Percentiles rank a stretch among this genome's conserved stretches.
phyloP scores from a whole-genome alignment of 495 filamentous ascomycete genomes.

The Aspergillus sclerotioniger region DNA sequence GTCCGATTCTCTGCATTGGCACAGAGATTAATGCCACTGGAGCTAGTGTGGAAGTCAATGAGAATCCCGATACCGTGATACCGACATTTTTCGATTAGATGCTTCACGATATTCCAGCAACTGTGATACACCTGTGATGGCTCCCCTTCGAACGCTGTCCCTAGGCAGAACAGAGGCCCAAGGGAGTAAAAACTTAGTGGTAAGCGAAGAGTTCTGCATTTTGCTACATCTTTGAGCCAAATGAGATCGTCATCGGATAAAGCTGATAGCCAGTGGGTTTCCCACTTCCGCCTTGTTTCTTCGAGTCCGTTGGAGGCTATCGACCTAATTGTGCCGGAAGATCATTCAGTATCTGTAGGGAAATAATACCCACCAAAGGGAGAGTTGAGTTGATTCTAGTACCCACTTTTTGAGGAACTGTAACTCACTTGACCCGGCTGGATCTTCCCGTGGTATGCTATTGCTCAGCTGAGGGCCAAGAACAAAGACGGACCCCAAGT shows the following conservation, averaged over 20 bases:
- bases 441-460: conserved; percentile 37
- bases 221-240: conserved; percentile 44
- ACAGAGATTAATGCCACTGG: conserved; percentile 54
- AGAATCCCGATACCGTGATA: conserved; percentile 48
- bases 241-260: conserved; percentile 43
- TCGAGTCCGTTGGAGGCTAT: conserved; percentile 42
- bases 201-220: conserved; percentile 52
- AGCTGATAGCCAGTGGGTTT: conserved; percentile 47
- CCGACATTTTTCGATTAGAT: conserved; percentile 38
- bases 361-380: background rate
- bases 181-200: conserved; percentile 58
- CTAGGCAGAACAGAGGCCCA: conserved; percentile 41
- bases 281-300: conserved; percentile 45
- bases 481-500: conserved; percentile 55
- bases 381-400: background rate
- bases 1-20: conserved; percentile 28
- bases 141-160: conserved; percentile 47
- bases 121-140: conserved; percentile 43
- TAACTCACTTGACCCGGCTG: conserved; percentile 42
- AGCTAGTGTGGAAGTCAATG: conserved; percentile 54
- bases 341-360: background rate
- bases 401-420: conserved; percentile 24
- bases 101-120: conserved; percentile 46
- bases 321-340: conserved; percentile 17
- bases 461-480: conserved; percentile 53